Evolutionary conservation across 2,329 filamentous ascomycete genomes (phyloP).

Genomic region (Xylaria sp.): DNA sequence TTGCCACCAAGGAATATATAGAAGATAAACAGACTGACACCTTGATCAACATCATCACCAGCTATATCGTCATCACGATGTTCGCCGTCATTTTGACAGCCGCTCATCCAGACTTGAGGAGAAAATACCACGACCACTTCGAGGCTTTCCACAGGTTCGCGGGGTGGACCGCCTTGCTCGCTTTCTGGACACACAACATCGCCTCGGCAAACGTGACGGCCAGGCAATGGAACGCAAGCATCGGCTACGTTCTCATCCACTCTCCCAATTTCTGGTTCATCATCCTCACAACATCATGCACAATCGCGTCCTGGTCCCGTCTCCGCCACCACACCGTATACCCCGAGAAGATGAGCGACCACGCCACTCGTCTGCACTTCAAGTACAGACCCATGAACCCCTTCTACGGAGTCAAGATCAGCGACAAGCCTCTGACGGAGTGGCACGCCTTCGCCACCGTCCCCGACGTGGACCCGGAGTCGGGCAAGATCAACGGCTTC

Average conservation of each 20-base stretch:
- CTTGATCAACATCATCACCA: conserved; percentile 45
- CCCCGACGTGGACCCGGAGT: conserved; percentile 60
- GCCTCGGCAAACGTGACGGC: conserved; percentile 63
- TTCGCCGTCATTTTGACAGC: conserved; percentile 68
- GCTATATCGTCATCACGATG: conserved; percentile 62
- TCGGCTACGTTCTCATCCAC: conserved; percentile 53
- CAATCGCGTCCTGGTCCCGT: conserved; percentile 78
- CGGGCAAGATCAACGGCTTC: conserved; percentile 63
- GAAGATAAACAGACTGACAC: conserved; percentile 38
- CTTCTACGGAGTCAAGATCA: conserved; percentile 68
- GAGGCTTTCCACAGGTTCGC: conserved; percentile 77
- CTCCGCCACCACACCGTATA: conserved; percentile 74
- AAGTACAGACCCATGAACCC: conserved; percentile 67
- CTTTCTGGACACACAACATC: conserved; percentile 68
- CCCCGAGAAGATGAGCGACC: conserved; percentile 74
- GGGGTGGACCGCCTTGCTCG: conserved; percentile 70
- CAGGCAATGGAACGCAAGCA: conserved; percentile 41
- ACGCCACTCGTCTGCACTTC: conserved; percentile 78
- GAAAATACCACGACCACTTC: conserved; percentile 73
- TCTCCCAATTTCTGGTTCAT: conserved; percentile 74
- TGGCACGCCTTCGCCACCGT: conserved; percentile 84
- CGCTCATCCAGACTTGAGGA: conserved; percentile 72
- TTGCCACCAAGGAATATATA: conserved; percentile 44
- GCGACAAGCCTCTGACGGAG: conserved; percentile 72
- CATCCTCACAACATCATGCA: conserved; percentile 68